phyloP scores from a whole-genome alignment of 2,329 filamentous ascomycete species.

The Rhexocercosporidium sp. region DNA sequence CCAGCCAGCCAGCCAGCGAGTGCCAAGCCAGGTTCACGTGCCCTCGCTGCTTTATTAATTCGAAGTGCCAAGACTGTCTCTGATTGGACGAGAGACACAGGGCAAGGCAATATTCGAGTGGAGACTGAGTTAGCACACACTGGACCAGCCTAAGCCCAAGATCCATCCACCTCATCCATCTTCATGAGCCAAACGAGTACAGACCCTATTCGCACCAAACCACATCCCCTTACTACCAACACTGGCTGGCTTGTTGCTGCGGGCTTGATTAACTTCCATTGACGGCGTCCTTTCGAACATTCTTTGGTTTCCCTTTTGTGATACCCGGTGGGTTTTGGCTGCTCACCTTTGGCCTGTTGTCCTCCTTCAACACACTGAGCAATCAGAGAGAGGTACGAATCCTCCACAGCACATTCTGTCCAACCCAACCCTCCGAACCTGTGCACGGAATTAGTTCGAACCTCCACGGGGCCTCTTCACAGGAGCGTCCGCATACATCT shows the following conservation, averaged over 20 bases:
- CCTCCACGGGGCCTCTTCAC: neutral
- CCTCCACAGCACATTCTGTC: slow-evolving; percentile 16
- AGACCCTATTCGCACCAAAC: slow-evolving; percentile 12
- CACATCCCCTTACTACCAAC: slow-evolving; percentile 25
- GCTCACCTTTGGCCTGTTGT: neutral
- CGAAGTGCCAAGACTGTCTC: neutral
- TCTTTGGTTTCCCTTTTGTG: slow-evolving; percentile 8
- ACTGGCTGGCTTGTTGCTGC: slow-evolving; percentile 22
- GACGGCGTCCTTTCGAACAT: slow-evolving; percentile 15
- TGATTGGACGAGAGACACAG: neutral
- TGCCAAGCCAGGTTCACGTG: neutral
- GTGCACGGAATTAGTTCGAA: neutral
- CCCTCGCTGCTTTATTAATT: neutral
- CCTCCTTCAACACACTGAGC: slow-evolving; percentile 25
- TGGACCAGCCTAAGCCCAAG: neutral
- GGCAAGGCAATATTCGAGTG: neutral
- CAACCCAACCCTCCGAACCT: slow-evolving; percentile 8
- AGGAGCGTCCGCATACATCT: neutral
- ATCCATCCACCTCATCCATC: slow-evolving; percentile 4
- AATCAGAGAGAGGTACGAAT: slow-evolving; percentile 34
- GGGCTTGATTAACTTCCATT: slow-evolving; percentile 20
- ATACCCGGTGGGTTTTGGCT: slow-evolving; percentile 8
- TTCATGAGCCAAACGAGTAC: slow-evolving; percentile 8
- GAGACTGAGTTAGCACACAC: slow-evolving; percentile 2
- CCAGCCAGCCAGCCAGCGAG: neutral